phyloP scores from a whole-genome alignment of 352 stramenopile genomes.

The Globisporangium carolinianum region DNA sequence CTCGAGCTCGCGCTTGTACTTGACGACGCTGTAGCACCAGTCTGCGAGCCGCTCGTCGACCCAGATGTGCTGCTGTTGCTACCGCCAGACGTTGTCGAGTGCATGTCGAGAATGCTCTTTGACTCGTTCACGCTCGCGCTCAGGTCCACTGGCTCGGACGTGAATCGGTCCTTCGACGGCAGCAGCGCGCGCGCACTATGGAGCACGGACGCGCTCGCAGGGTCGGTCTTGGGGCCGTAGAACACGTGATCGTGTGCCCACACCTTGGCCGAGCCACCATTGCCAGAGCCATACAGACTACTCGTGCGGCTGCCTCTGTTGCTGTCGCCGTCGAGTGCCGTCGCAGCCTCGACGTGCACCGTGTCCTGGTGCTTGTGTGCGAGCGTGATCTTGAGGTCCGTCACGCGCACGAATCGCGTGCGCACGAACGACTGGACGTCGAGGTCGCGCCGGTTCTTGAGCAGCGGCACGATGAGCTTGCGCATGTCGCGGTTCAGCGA shows the following conservation, averaged over 20 bases:
- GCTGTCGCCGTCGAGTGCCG: conserved; percentile 2
- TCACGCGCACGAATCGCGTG: conserved; percentile 54
- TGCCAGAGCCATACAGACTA: background rate
- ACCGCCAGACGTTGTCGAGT: conserved; percentile 1
- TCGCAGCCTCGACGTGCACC: conserved; percentile 33
- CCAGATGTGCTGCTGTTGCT: background rate
- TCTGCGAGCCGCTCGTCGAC: background rate
- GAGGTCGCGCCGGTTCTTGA: conserved; percentile 65
- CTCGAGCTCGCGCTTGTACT: conserved; percentile 1
- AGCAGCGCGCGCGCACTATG: conserved; percentile 32
- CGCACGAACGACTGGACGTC: conserved; percentile 58
- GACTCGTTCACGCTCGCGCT: conserved; percentile 45
- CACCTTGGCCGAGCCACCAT: background rate
- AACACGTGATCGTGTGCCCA: conserved; percentile 62
- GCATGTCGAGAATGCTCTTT: conserved; percentile 43
- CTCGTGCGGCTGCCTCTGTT: conserved; percentile 7
- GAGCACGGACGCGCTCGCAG: conserved; percentile 49
- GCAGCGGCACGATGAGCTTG: conserved; percentile 58
- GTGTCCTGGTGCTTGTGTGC: conserved; percentile 55
- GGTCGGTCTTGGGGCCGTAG: conserved; percentile 57
- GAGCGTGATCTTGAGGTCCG: conserved; percentile 61
- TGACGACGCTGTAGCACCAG: conserved; percentile 5
- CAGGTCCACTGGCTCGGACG: conserved; percentile 55
- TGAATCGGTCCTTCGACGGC: conserved; percentile 39
- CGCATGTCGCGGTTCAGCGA: conserved; percentile 56